Conservation (phyloP, 192 early-diverging fungal genomes). For the Backusella luteola region DNA sequence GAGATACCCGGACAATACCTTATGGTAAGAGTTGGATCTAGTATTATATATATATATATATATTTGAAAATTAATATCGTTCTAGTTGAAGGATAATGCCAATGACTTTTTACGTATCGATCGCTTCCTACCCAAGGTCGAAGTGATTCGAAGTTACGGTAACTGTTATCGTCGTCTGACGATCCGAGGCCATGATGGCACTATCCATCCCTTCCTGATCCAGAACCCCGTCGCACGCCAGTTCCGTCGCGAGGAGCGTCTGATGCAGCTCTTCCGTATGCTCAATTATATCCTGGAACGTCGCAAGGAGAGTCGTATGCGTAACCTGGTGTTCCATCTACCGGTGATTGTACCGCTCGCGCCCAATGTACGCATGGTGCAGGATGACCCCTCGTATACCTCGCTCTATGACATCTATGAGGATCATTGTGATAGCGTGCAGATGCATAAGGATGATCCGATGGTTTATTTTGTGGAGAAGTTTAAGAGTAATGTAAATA, state of each 20-base stretch:
- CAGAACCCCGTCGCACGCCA: slow-evolving; percentile 89
- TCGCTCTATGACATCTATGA: slow-evolving; percentile 96
- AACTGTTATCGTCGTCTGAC: slow-evolving; percentile 76
- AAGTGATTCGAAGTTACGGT: slow-evolving; percentile 72
- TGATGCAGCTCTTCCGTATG: slow-evolving; percentile 93
- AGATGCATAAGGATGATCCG: slow-evolving; percentile 85
- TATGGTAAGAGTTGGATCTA: slow-evolving; percentile 32
- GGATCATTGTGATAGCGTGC: slow-evolving; percentile 70
- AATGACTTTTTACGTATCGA: slow-evolving; percentile 95
- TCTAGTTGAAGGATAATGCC: slow-evolving; percentile 60
- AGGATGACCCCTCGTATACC: slow-evolving; percentile 88
- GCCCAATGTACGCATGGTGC: slow-evolving; percentile 87
- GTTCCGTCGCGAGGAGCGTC: slow-evolving; percentile 93
- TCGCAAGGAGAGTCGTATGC: slow-evolving; percentile 76
- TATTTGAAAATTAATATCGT: too few relatives aligned
- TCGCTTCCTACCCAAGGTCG: slow-evolving; percentile 89
- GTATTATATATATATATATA: too few relatives aligned
- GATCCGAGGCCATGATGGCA: slow-evolving; percentile 91
- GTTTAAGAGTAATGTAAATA: slow-evolving; percentile 62
- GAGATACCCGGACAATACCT: slow-evolving; percentile 98
- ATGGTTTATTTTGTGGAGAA: slow-evolving; percentile 79
- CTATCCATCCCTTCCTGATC: slow-evolving; percentile 86
- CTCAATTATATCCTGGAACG: slow-evolving; percentile 83
- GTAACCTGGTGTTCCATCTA: slow-evolving; percentile 79
- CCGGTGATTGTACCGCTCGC: slow-evolving; percentile 93